A percentile compares a stretch with the other conserved stretches of the same genome.
phyloP scores from a whole-genome alignment of 2,329 filamentous ascomycete genomes.

The Dissoconium aciculare region DNA sequence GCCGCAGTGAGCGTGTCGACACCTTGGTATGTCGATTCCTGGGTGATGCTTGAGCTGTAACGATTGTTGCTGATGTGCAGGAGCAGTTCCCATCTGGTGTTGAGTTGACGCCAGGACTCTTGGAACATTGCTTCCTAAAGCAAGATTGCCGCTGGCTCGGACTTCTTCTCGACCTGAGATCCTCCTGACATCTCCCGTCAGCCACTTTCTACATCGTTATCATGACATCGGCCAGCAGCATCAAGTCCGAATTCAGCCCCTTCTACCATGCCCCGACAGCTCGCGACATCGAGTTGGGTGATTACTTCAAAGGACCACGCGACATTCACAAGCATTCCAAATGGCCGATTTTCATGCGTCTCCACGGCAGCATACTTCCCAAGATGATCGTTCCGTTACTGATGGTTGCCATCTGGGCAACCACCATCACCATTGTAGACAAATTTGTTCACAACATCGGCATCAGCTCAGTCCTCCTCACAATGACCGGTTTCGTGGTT shows the following conservation, averaged over 20 bases:
- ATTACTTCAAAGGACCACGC: conserved; percentile 38
- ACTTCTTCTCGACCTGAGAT: no score
- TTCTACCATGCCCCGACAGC: neutral
- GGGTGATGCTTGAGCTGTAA: no score
- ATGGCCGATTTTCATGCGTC: conserved; percentile 58
- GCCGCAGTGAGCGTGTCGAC: no score
- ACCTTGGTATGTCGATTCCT: no score
- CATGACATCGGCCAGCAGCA: no score
- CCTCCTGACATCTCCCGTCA: no score
- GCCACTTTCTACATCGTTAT: no score
- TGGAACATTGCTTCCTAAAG: no score
- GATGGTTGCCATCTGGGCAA: conserved; percentile 50
- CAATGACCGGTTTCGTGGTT: conserved; percentile 68
- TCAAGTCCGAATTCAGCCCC: neutral
- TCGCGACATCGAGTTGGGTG: neutral
- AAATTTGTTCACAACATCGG: conserved; percentile 30
- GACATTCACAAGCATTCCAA: conserved; percentile 61
- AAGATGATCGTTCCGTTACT: conserved; percentile 57
- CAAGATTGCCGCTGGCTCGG: no score
- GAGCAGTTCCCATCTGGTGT: no score
- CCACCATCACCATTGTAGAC: conserved; percentile 45
- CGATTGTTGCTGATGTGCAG: no score
- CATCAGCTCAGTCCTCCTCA: conserved; percentile 55
- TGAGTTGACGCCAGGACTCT: no score
- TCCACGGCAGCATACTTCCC: conserved; percentile 61